Evolutionary conservation across 139 green algal genomes (phyloP).

Genomic region (Penium margaritaceum): DNA sequence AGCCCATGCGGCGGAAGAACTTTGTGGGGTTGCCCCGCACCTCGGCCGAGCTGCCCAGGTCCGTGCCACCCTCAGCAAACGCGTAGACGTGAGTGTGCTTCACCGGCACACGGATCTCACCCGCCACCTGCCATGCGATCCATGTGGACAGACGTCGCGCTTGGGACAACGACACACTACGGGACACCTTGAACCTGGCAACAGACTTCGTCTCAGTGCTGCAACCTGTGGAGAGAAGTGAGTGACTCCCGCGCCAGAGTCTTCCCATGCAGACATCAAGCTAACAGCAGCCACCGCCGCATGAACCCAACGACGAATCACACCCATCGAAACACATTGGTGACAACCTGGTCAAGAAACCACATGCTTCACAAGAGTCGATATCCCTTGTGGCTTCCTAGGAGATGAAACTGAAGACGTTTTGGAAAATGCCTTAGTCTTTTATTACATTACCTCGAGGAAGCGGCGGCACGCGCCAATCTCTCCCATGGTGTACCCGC

Average conservation of each 20-base stretch:
- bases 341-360: background rate
- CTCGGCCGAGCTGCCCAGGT: conserved; percentile 68
- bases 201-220: no score
- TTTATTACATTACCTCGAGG: conserved; percentile 19
- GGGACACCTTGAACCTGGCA: no score
- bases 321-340: background rate
- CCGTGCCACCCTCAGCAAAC: conserved; percentile 78
- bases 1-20: conserved; percentile 80
- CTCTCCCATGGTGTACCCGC: conserved; percentile 88
- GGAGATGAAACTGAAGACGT: background rate
- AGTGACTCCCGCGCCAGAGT: background rate
- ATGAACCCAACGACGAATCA: background rate
- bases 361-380: background rate
- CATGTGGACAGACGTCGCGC: background rate
- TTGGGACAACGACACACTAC: background rate
- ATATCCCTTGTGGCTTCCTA: background rate
- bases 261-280: background rate
- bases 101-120: conserved; percentile 71
- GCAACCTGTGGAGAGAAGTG: background rate
- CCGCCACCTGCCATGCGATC: conserved; percentile 46
- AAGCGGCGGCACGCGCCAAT: conserved; percentile 49
- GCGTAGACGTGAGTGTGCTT: conserved; percentile 68
- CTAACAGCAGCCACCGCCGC: background rate
- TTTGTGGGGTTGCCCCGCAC: conserved; percentile 79
- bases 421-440: background rate